phyloP scores from a whole-genome alignment of 371 early-diverging fungal genomes.

The Actinomortierella wolfii region DNA sequence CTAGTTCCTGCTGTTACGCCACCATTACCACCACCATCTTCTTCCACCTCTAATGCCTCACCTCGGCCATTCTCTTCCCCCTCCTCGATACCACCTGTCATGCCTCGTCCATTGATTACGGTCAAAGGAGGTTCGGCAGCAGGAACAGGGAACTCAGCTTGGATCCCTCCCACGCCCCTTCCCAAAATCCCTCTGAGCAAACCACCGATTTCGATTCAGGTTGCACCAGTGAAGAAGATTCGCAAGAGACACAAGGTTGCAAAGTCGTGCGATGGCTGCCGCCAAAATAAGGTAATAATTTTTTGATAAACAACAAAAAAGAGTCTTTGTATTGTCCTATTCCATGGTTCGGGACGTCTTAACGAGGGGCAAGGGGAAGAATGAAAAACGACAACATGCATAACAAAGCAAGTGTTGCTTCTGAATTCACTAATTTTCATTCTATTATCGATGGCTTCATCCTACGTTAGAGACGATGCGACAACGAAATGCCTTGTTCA shows the following conservation, averaged over 20 bases:
- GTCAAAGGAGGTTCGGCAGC: background rate
- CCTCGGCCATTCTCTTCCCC: background rate
- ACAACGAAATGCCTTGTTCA: background rate
- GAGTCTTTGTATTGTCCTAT: too few relatives aligned
- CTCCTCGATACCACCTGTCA: background rate
- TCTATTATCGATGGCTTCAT: too few relatives aligned
- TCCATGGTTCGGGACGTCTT: too few relatives aligned
- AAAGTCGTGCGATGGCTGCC: background rate
- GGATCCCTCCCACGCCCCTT: background rate
- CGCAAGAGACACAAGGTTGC: slow-evolving; percentile 3
- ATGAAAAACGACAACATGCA: background rate
- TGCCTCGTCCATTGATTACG: background rate
- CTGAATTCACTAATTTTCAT: background rate
- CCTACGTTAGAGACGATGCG: slow-evolving; percentile 1
- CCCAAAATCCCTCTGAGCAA: background rate
- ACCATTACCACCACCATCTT: too few relatives aligned
- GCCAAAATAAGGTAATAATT: slow-evolving; percentile 4
- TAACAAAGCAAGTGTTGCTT: background rate
- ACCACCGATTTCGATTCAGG: background rate
- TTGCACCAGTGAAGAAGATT: background rate
- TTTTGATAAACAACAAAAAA: too few relatives aligned
- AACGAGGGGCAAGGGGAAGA: background rate
- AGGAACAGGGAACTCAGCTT: background rate
- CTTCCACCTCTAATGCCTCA: background rate
- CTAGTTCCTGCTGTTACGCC: too few relatives aligned